Percentiles rank a stretch among this genome's conserved stretches.
These are phyloP conservation scores for Tephrocybe sp. DNA, from an alignment of 768 basidiomycete species.

Conservation along the genomic window DNA sequence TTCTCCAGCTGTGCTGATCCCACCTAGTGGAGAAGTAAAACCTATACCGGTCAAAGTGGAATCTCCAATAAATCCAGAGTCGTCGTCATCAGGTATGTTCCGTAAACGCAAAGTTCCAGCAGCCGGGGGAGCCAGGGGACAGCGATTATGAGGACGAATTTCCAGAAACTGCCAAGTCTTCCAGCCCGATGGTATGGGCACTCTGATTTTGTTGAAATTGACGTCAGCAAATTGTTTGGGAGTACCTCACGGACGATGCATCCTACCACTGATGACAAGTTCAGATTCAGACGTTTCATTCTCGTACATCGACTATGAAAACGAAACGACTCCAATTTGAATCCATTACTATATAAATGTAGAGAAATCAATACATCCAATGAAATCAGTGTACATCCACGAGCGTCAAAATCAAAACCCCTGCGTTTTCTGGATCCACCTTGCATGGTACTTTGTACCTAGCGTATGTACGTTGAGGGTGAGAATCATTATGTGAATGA, in stretches of 20 bases:
- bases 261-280: too few relatives aligned
- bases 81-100: constrained; percentile 21
- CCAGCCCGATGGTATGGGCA: too few relatives aligned
- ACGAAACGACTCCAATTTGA: too few relatives aligned
- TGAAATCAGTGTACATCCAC: background rate
- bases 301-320: too few relatives aligned
- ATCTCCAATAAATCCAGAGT: background rate
- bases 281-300: too few relatives aligned
- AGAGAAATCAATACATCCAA: background rate
- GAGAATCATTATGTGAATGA: background rate
- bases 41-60: background rate
- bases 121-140: constrained; percentile 19
- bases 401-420: constrained; percentile 59
- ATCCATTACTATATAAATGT: too few relatives aligned
- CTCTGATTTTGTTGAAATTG: too few relatives aligned
- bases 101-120: constrained; percentile 31
- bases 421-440: constrained; percentile 72
- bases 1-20: background rate
- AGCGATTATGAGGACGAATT: constrained; percentile 8
- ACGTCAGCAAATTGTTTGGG: too few relatives aligned
- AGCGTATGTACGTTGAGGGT: background rate
- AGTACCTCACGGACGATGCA: too few relatives aligned
- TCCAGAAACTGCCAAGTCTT: too few relatives aligned
- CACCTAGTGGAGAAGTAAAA: constrained; percentile 2
- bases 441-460: constrained; percentile 68